phyloP scores from a whole-genome alignment of 306 rosid species.

The Macrotyloma uniflorum region DNA sequence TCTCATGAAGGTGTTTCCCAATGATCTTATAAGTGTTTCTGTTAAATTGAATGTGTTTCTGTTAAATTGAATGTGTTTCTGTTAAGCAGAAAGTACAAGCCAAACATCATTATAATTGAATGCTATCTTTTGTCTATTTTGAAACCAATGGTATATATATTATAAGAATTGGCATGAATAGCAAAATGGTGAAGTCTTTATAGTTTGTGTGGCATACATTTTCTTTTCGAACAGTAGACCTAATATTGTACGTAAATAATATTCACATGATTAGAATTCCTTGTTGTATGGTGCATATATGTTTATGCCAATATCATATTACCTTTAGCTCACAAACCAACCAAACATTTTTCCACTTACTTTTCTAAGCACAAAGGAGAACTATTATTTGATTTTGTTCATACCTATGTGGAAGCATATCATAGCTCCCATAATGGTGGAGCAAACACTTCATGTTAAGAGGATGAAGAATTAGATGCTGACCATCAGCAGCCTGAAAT shows the following conservation, averaged over 20 bases:
- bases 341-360: not conserved
- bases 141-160: not conserved
- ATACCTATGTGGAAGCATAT: conserved; percentile 86
- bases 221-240: conserved; percentile 8
- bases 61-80: not conserved
- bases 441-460: conserved; percentile 88
- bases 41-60: not conserved
- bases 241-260: not conserved
- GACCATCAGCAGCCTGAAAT: conserved; percentile 95
- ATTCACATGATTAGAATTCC: conserved; percentile 5
- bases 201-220: not conserved
- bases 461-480: conserved; percentile 94
- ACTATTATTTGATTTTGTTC: conserved; percentile 21
- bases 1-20: conserved; percentile 1
- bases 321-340: conserved; percentile 18
- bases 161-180: conserved; percentile 3
- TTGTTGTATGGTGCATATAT: not conserved
- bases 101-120: conserved; percentile 27
- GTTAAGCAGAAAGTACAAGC: not conserved
- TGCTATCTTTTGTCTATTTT: not conserved
- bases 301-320: conserved; percentile 6
- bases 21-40: not conserved
- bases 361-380: conserved; percentile 20
- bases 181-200: not conserved
- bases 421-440: conserved; percentile 78